phyloP scores from a whole-genome alignment of 768 basidiomycete species.

The Hirschioporus abietinus region DNA sequence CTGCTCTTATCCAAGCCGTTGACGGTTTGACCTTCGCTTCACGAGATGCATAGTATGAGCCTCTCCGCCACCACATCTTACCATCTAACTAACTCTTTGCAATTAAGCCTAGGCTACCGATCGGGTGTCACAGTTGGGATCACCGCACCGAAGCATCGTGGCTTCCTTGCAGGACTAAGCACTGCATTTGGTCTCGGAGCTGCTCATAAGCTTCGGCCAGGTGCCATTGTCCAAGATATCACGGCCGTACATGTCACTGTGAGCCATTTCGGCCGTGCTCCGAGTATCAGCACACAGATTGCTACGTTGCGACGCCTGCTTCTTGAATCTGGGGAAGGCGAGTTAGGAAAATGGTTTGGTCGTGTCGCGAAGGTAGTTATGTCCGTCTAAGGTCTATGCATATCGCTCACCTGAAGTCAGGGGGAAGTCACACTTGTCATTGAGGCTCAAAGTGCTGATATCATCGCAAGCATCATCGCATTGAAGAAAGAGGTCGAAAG shows the following conservation, averaged over 20 bases:
- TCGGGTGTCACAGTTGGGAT: constrained; percentile 60
- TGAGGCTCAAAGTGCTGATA: constrained; percentile 58
- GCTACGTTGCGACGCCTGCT: constrained; percentile 52
- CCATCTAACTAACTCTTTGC: constrained; percentile 9
- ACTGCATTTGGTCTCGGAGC: constrained; percentile 54
- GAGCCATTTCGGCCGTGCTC: constrained; percentile 35
- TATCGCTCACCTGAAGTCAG: constrained; percentile 19
- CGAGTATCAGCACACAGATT: constrained; percentile 66
- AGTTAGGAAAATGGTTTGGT: constrained; percentile 36
- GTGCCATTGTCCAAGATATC: constrained; percentile 56
- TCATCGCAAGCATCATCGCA: constrained; percentile 57
- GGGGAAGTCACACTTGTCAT: constrained; percentile 59
- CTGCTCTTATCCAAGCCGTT: constrained; percentile 48
- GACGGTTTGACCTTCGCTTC: constrained; percentile 72
- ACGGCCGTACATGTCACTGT: constrained; percentile 60
- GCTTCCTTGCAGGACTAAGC: constrained; percentile 53
- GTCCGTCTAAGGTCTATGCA: not conserved
- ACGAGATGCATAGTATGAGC: constrained; percentile 47
- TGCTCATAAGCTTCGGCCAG: constrained; percentile 46
- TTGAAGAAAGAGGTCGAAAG: constrained; percentile 61
- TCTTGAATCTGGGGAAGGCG: constrained; percentile 31
- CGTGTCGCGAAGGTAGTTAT: constrained; percentile 39
- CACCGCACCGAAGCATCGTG: constrained; percentile 45
- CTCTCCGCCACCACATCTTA: constrained; percentile 15
- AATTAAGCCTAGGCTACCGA: constrained; percentile 53